phyloP scores from a whole-genome alignment of 176 grass and related monocot species.

The Olyra latifolia region DNA sequence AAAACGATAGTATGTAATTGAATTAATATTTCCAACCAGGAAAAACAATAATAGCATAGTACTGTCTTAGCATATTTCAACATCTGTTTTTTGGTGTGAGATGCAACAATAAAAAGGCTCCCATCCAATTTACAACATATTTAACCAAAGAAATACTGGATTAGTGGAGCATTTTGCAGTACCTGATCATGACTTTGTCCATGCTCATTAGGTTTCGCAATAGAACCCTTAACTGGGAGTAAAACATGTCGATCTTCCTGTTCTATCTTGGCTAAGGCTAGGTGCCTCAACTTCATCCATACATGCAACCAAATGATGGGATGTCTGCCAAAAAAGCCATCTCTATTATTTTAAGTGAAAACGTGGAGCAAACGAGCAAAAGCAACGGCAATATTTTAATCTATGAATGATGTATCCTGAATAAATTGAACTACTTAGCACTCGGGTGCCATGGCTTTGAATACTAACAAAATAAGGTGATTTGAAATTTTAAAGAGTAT shows the following conservation, averaged over 20 bases:
- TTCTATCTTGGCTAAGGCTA: conserved; percentile 53
- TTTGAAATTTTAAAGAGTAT: not conserved
- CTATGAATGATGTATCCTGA: not conserved
- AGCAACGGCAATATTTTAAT: not conserved
- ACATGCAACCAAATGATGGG: conserved; percentile 78
- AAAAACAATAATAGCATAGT: too few species aligned
- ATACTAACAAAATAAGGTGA: not conserved
- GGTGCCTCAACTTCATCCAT: conserved; percentile 79
- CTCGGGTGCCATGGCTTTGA: not conserved
- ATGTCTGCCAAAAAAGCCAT: conserved; percentile 48
- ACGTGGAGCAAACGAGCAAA: not conserved
- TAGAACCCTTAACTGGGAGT: conserved; percentile 92
- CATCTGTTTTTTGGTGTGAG: too few species aligned
- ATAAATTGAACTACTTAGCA: not conserved
- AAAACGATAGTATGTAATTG: too few species aligned
- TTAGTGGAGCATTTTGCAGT: conserved; percentile 27
- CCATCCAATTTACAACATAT: too few species aligned
- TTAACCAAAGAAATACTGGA: too few species aligned
- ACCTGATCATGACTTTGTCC: conserved; percentile 97
- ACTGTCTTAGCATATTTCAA: too few species aligned
- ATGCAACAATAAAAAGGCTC: too few species aligned
- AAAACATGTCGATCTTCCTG: conserved; percentile 71
- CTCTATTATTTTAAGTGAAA: conserved; percentile 33
- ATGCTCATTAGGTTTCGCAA: conserved; percentile 64
- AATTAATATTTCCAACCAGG: too few species aligned